Conservation (phyloP, 2,329 filamentous ascomycete genomes). For the Graphilbum ipis-grandicollis region DNA sequence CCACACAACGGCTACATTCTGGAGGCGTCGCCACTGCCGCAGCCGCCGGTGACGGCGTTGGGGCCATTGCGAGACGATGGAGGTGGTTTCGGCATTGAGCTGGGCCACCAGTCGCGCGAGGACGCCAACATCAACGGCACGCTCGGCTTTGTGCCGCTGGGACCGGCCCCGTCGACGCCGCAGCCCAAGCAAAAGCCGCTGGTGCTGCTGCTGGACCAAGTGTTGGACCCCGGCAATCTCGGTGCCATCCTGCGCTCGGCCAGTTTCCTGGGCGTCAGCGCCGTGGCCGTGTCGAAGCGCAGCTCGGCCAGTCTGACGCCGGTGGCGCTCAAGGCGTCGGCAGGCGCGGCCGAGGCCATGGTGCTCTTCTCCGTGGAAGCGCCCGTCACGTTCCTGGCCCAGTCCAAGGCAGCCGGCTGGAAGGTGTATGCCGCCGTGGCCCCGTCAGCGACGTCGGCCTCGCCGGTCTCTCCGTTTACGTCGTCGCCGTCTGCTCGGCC, state of each 20-base stretch:
- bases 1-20: conserved; percentile 85
- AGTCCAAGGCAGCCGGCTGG: conserved; percentile 60
- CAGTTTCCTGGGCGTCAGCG: conserved; percentile 78
- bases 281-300: conserved; percentile 57
- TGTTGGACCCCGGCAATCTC: conserved; percentile 77
- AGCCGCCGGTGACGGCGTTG: conserved; percentile 46
- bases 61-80: conserved; percentile 18
- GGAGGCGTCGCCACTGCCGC: conserved; percentile 70
- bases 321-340: conserved; percentile 70
- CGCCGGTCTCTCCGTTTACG: too few species aligned
- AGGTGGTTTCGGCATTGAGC: conserved; percentile 35
- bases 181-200: conserved; percentile 46
- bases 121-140: conserved; percentile 58
- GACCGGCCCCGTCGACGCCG: too few species aligned
- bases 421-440: conserved; percentile 61
- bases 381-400: conserved; percentile 50
- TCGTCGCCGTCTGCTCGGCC: too few species aligned
- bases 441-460: conserved; percentile 2
- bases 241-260: conserved; percentile 79
- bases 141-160: conserved; percentile 26
- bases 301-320: conserved; percentile 60
- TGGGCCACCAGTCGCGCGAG: conserved; percentile 56
- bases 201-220: conserved; percentile 56
- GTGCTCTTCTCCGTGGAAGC: conserved; percentile 53
- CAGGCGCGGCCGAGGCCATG: conserved; percentile 71